Percentiles rank a stretch among this genome's conserved stretches.
phyloP scores from a whole-genome alignment of 2,329 filamentous ascomycete genomes.

The Fusarium chlamydosporum region DNA sequence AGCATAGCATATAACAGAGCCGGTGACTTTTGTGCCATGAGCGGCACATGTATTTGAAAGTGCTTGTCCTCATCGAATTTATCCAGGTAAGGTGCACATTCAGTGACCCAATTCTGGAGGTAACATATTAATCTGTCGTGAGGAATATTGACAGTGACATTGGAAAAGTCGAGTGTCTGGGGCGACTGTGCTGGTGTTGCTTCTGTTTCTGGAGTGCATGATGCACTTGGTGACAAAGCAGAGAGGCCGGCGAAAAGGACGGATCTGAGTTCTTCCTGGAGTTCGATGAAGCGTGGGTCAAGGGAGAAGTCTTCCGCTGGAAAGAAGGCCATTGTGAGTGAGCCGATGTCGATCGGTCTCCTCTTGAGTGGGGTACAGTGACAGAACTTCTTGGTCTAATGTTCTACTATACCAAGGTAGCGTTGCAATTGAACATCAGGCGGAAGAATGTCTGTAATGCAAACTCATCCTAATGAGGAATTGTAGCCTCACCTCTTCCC shows the following conservation, averaged over 20 bases:
- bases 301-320: slow-evolving; percentile 53
- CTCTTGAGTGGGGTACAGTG: slow-evolving; percentile 8
- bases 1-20: slow-evolving; percentile 65
- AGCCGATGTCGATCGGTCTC: neutral
- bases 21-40: slow-evolving; percentile 62
- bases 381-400: neutral
- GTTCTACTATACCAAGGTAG: neutral
- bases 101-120: slow-evolving; percentile 65
- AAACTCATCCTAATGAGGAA: slow-evolving; percentile 9
- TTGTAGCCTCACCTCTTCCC: slow-evolving; percentile 12
- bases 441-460: neutral
- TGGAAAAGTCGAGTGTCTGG: slow-evolving; percentile 49
- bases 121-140: slow-evolving; percentile 52
- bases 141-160: slow-evolving; percentile 50
- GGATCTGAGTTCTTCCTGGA: slow-evolving; percentile 60
- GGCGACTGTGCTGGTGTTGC: slow-evolving; percentile 27
- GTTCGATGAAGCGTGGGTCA: slow-evolving; percentile 60
- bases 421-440: neutral
- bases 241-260: slow-evolving; percentile 57
- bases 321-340: slow-evolving; percentile 38
- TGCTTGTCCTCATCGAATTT: slow-evolving; percentile 68
- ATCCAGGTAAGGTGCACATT: slow-evolving; percentile 65
- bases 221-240: slow-evolving; percentile 49
- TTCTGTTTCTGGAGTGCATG: slow-evolving; percentile 48
- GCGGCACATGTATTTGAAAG: slow-evolving; percentile 66